Base-by-base conservation (phyloP, 495 filamentous ascomycete species). In the Aspergillus sclerotiicarbonarius region DNA sequence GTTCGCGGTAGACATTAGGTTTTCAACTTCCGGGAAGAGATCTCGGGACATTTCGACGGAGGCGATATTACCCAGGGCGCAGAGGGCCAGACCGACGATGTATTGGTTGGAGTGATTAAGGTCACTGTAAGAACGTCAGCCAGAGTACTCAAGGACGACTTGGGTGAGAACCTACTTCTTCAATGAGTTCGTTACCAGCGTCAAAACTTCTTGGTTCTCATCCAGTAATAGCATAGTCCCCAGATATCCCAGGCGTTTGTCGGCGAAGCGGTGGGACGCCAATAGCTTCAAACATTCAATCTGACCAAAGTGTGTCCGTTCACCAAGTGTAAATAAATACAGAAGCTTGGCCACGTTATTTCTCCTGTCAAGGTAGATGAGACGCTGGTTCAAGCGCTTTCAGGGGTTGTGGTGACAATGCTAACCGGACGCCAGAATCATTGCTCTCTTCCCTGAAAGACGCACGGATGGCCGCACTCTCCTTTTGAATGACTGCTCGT, bases 311-410 rank as follows among this genome's bases (percentile, higher is more conserved):
- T 98, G 94, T 58, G 94, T 98, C 57, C 94, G 84, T 73, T 98
- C 94, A 56, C 94, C 94, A n/a, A 98, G 84, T 2, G 94, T 98
- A 71, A 98, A 98, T 52, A 98, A 90, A 67, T 98, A 98, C 39
- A 98, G 82, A 18, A 98, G 84, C 71, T 98, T 98, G 60, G 94
- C 92, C 57, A 98, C 95, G 82, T 98, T 98, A 79, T 98, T 98
- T 70, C 94, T 86, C 80, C 93, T 96, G 72, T 60, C 15, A 45
- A 39, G 30, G 44, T 39, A 31, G 54, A 61, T 77, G 64, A 76
- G 70, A 64, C 48, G 43, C 18, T 37, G 51, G 50, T 46, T 62
- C 29, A 16, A 39, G 19, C 10, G 4, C 13, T 30, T 21, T 54
- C 32, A 54, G 25, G 45, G 56, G 54, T 52, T 54, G 43, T 54